A percentile compares a stretch with the other conserved stretches of the same genome.
These are phyloP conservation scores for Thraustochytrium sp. DNA, from an alignment of 352 stramenopile species.

Conservation along the genomic window DNA sequence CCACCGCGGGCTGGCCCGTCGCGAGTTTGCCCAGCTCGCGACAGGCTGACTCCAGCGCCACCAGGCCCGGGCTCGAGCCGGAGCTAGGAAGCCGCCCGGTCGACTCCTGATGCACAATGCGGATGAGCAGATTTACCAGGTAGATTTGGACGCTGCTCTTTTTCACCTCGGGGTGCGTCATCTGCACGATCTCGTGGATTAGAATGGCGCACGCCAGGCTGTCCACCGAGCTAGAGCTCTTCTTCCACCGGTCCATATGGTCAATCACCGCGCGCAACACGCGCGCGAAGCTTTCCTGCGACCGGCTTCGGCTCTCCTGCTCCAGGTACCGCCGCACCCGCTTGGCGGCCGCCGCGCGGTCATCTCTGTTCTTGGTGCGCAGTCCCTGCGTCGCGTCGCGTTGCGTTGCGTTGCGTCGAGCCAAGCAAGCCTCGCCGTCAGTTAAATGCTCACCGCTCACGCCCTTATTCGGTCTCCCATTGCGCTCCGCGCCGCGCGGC, in stretches of 20 bases:
- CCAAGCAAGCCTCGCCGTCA: neutral
- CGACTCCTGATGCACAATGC: constrained; percentile 5
- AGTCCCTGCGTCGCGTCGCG: neutral
- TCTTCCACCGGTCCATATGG: constrained; percentile 6
- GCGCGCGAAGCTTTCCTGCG: constrained; percentile 17
- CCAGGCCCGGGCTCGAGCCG: neutral
- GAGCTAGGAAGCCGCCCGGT: neutral
- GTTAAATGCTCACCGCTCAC: neutral
- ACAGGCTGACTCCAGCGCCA: neutral
- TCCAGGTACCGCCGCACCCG: constrained; percentile 13
- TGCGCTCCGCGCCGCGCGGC: no score
- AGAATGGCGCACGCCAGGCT: constrained; percentile 22
- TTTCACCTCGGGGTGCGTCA: neutral
- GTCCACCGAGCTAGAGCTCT: constrained; percentile 18
- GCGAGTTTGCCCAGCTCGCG: constrained; percentile 8
- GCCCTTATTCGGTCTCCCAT: no score
- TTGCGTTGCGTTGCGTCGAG: neutral
- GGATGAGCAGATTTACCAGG: neutral
- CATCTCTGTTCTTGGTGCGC: constrained; percentile 16
- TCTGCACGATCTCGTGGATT: constrained; percentile 11
- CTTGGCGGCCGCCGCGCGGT: neutral
- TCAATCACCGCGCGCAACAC: neutral
- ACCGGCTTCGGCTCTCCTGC: constrained; percentile 13
- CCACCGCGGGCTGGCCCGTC: neutral
- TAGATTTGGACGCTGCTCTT: neutral